Percentiles rank a stretch among this genome's conserved stretches.
These are phyloP conservation scores for Trichoderma sp. DNA, from an alignment of 2,329 filamentous ascomycete species.

Conservation along the genomic window DNA sequence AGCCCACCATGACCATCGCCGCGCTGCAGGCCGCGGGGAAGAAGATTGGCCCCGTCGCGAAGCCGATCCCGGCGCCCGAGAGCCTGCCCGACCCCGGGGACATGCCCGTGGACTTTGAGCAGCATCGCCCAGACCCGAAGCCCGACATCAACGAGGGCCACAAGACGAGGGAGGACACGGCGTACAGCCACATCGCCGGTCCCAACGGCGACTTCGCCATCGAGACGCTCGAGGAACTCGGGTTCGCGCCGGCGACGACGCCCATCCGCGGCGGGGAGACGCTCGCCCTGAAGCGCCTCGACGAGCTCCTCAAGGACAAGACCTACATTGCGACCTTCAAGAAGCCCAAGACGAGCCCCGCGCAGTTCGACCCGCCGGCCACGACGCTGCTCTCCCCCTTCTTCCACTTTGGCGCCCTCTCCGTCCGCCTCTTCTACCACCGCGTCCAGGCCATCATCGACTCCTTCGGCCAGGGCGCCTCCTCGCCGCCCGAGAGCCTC, in stretches of 20 bases:
- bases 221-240: conserved; percentile 72
- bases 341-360: conserved; percentile 75
- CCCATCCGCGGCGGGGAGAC: conserved; percentile 73
- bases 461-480: conserved; percentile 58
- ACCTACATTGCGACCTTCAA: conserved; percentile 73
- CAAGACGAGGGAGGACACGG: conserved; percentile 56
- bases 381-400: conserved; percentile 75
- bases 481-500: conserved; percentile 67
- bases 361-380: conserved; percentile 70
- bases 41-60: conserved; percentile 63
- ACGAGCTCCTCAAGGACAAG: conserved; percentile 61
- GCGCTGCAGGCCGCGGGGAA: conserved; percentile 66
- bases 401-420: conserved; percentile 73
- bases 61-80: conserved; percentile 62
- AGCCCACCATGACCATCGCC: conserved; percentile 73
- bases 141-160: conserved; percentile 64
- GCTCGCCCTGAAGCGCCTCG: conserved; percentile 60
- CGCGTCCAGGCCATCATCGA: conserved; percentile 64
- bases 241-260: conserved; percentile 65
- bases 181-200: conserved; percentile 64
- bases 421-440: conserved; percentile 74
- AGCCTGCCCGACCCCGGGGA: conserved; percentile 66
- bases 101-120: conserved; percentile 61
- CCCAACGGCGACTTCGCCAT: conserved; percentile 69
- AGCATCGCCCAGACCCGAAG: conserved; percentile 51